Conservation (phyloP, 2,329 filamentous ascomycete genomes). For the Zymoseptoria ardabiliae region DNA sequence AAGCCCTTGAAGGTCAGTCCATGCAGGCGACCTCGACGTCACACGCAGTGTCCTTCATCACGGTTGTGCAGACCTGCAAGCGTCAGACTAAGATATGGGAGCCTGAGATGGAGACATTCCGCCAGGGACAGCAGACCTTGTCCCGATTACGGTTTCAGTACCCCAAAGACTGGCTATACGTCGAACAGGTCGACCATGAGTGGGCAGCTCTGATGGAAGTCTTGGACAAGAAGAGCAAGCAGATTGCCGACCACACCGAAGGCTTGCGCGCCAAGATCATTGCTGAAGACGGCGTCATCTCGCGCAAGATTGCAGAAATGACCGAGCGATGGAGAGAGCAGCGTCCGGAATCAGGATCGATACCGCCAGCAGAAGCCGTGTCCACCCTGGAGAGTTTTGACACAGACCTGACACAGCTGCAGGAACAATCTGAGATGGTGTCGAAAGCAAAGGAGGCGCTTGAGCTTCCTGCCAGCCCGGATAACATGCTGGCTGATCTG, state of each 20-base stretch:
- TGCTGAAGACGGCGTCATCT: slow-evolving; percentile 86
- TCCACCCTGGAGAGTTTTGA: slow-evolving; percentile 77
- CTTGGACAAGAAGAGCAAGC: slow-evolving; percentile 82
- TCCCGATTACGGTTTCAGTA: slow-evolving; percentile 90
- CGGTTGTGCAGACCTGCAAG: slow-evolving; percentile 92
- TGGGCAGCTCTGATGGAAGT: slow-evolving; percentile 93
- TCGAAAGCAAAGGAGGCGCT: slow-evolving; percentile 95
- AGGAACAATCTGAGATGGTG: slow-evolving; percentile 86
- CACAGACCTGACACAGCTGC: slow-evolving; percentile 71
- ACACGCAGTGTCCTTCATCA: slow-evolving; percentile 96
- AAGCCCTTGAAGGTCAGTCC: slow-evolving; percentile 84
- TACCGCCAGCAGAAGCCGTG: slow-evolving; percentile 82
- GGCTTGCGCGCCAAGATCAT: slow-evolving; percentile 89
- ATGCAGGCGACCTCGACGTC: slow-evolving; percentile 92
- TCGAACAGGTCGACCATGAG: slow-evolving; percentile 92
- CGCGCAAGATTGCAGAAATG: slow-evolving; percentile 78
- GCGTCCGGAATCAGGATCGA: slow-evolving; percentile 91
- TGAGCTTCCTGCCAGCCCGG: slow-evolving; percentile 71
- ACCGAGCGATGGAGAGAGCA: slow-evolving; percentile 87
- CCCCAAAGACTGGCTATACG: slow-evolving; percentile 85
- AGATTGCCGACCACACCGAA: slow-evolving; percentile 94
- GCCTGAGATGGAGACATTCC: slow-evolving; percentile 91
- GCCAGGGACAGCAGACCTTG: slow-evolving; percentile 88
- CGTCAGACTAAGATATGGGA: slow-evolving; percentile 90
- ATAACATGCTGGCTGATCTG: slow-evolving; percentile 75